Conservation (phyloP, 2,329 filamentous ascomycete species). For the Blumeria graminis region DNA sequence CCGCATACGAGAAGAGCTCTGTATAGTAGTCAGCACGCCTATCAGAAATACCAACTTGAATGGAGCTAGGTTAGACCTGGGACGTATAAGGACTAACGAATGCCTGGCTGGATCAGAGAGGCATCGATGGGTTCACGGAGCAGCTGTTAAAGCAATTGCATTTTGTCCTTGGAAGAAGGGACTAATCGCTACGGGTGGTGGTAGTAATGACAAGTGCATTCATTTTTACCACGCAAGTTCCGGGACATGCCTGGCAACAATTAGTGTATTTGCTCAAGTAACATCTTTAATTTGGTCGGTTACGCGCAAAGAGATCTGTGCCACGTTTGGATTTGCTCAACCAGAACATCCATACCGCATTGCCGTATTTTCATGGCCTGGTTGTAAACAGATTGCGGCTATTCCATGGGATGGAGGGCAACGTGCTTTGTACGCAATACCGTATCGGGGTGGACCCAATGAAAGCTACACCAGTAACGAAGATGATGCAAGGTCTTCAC, state of each 20-base stretch:
- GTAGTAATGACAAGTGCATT: constrained; percentile 83
- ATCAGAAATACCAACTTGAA: constrained; percentile 1
- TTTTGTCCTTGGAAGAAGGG: constrained; percentile 88
- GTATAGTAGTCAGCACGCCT: constrained; percentile 2
- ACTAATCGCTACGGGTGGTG: constrained; percentile 73
- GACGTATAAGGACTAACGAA: constrained; percentile 18
- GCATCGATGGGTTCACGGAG: constrained; percentile 55
- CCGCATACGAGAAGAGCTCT: not conserved
- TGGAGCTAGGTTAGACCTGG: constrained; percentile 13
- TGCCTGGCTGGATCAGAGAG: constrained; percentile 33
- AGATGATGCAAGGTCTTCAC: constrained; percentile 27
- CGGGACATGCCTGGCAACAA: constrained; percentile 65
- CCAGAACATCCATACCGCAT: constrained; percentile 76
- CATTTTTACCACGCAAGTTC: constrained; percentile 83
- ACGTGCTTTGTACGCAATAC: constrained; percentile 66
- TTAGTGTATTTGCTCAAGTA: constrained; percentile 80
- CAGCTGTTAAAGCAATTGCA: constrained; percentile 87
- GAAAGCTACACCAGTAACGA: constrained; percentile 16
- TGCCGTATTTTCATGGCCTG: constrained; percentile 85
- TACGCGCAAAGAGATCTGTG: constrained; percentile 65
- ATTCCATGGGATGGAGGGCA: constrained; percentile 65
- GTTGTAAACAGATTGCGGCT: constrained; percentile 61
- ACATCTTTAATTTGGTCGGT: constrained; percentile 81
- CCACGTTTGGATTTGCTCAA: constrained; percentile 82
- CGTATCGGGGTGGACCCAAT: constrained; percentile 44